Conservation (phyloP, 140 eudicot species). For the Bidens hawaiensis region DNA sequence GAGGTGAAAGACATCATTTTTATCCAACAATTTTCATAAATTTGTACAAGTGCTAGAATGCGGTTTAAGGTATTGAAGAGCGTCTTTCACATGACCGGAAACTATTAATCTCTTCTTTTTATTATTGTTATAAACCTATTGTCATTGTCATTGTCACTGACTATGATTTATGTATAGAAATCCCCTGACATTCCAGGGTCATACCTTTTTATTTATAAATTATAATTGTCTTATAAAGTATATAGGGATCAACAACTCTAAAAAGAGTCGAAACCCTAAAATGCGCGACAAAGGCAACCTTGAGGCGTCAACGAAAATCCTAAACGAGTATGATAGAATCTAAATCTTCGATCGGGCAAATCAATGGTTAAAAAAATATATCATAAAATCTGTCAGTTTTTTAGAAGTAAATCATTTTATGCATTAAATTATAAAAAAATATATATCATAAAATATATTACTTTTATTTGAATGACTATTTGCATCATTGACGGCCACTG, state of each 20-base stretch:
- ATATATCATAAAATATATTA: too few species aligned
- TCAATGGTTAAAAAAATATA: too few species aligned
- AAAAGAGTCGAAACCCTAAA: not conserved
- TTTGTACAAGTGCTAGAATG: not conserved
- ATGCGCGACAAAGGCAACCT: not conserved
- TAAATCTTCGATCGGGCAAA: too few species aligned
- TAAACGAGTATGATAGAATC: too few species aligned
- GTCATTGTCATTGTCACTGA: slow-evolving; percentile 19
- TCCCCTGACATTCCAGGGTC: slow-evolving; percentile 60
- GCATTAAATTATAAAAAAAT: too few species aligned
- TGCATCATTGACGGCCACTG: too few species aligned
- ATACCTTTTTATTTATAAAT: slow-evolving; percentile 18
- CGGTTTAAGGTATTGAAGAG: slow-evolving; percentile 10
- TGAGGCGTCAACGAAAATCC: too few species aligned
- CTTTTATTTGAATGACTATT: too few species aligned
- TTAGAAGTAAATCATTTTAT: too few species aligned
- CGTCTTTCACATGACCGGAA: slow-evolving; percentile 11
- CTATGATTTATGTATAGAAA: slow-evolving; percentile 63
- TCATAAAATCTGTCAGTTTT: too few species aligned
- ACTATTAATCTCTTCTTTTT: slow-evolving; percentile 14
- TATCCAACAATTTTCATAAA: not conserved
- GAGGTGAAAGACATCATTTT: slow-evolving; percentile 26
- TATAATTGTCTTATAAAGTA: slow-evolving; percentile 1
- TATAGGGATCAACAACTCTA: not conserved
- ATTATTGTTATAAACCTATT: slow-evolving; percentile 1